Base-by-base conservation (phyloP, 2,329 filamentous ascomycete genomes). In the Huntiella omanensis region DNA sequence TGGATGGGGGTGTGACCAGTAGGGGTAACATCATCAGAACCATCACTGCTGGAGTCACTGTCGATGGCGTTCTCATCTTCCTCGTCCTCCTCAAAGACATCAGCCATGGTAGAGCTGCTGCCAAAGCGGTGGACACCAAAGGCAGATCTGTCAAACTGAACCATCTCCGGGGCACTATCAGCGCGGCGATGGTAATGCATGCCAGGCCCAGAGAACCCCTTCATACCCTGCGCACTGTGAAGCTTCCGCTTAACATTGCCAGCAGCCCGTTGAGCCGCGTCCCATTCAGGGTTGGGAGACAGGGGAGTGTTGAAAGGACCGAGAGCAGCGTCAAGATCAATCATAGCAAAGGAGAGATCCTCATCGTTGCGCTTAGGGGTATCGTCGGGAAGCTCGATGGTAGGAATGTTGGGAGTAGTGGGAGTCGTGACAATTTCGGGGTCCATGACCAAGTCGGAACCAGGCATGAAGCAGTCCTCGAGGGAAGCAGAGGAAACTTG, bases 281-380 rank as follows among this genome's bases (percentile, higher is more conserved):
- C 76, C 70, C 78, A 81, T 50, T 78, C 75, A 2, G 72, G 65
- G 49, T 77, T 77, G 8, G 68, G 67, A 32, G 66, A 66, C 2
- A 77, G 65, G 19, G 83, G 82, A 0, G 86, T 93, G 55, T 92
- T 91, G 61, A 94, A 93, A 0, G 88, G 86, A 1, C 86, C 87
- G 1, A 96, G 70, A 19, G 88, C 91, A 13, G 87, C 88, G 62
- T 98, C 91, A 37, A 98, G 66, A 59, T 98, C 91, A 52, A 98
- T 92, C 60, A 95, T 80, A 5, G 83, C 79, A 56, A 77, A 83
- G 45, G 79, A 71, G 3, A 73, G 60, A 49, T 92, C 83, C 40
- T 78, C 74, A 6, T 75, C 48, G 8, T 12, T 7, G 4, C 48
- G 48, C 22, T 49, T 47, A 5, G 45, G 45, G 2, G 41, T 41